A percentile compares a stretch with the other conserved stretches of the same genome.
Conservation (phyloP, 208 protist species). For the Wallacemonas sp. region DNA sequence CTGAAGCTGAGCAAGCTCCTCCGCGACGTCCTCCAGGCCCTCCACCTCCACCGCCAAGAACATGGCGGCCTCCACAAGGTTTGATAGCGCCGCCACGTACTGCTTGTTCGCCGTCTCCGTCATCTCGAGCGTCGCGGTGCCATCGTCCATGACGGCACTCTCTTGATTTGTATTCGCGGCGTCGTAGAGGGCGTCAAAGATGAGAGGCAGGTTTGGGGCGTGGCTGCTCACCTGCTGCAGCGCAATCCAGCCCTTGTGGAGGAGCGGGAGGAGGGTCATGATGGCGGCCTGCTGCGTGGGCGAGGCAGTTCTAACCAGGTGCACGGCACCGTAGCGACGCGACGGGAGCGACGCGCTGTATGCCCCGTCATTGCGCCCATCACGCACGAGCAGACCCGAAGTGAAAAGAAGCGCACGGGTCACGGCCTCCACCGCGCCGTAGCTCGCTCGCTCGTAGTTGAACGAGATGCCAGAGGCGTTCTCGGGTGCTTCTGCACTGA, state of each 20-base stretch:
- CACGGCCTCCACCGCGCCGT: constrained; percentile 50
- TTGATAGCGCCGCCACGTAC: constrained; percentile 39
- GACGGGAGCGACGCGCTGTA: constrained; percentile 32
- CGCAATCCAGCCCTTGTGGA: constrained; percentile 82
- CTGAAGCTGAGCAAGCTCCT: constrained; percentile 45
- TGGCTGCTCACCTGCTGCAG: constrained; percentile 46
- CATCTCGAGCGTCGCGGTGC: constrained; percentile 29
- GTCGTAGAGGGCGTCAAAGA: constrained; percentile 66
- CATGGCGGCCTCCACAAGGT: constrained; percentile 41
- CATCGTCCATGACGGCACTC: constrained; percentile 28
- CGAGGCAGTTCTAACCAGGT: constrained; percentile 39
- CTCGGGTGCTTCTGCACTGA: constrained; percentile 55
- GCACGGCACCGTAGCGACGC: constrained; percentile 22
- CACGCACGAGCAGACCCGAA: constrained; percentile 44
- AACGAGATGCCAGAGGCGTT: constrained; percentile 51
- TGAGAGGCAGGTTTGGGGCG: constrained; percentile 53
- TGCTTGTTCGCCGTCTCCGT: constrained; percentile 34
- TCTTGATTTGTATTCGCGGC: constrained; percentile 42
- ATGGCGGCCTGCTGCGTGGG: constrained; percentile 51
- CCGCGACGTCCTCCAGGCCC: constrained; percentile 43
- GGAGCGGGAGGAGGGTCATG: constrained; percentile 55
- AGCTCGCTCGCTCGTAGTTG: constrained; percentile 57
- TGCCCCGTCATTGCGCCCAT: constrained; percentile 40
- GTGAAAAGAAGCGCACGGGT: constrained; percentile 37
- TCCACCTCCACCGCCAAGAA: constrained; percentile 57